Conservation (phyloP, 441 rosid genomes). For the Arabidopsis hybrid region DNA sequence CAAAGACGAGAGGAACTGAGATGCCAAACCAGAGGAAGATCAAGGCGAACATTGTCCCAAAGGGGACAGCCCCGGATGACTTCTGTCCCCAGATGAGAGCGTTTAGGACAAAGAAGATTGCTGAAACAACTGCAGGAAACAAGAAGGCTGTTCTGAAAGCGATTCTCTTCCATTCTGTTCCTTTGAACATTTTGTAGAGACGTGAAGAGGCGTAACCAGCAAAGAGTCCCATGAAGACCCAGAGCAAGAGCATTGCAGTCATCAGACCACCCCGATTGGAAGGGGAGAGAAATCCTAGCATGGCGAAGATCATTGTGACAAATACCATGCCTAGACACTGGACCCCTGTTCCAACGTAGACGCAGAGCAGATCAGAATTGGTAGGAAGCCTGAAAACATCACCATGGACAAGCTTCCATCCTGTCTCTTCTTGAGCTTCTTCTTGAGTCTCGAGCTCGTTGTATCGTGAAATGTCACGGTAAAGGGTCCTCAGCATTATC, state of each 20-base stretch:
- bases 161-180: conserved; percentile 67
- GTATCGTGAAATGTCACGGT: conserved; percentile 91
- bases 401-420: conserved; percentile 96
- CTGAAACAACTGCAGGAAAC: conserved; percentile 68
- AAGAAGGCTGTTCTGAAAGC: conserved; percentile 66
- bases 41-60: conserved; percentile 75
- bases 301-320: conserved; percentile 69
- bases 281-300: conserved; percentile 75
- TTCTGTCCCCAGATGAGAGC: conserved; percentile 77
- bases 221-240: conserved; percentile 79
- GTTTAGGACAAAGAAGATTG: conserved; percentile 67
- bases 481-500: conserved; percentile 91
- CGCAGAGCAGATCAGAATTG: conserved; percentile 65
- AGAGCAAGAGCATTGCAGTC: conserved; percentile 72
- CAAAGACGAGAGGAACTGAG: conserved; percentile 71
- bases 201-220: conserved; percentile 71
- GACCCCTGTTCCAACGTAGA: conserved; percentile 73
- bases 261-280: conserved; percentile 74
- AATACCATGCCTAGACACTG: conserved; percentile 71
- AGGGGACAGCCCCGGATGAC: conserved; percentile 75
- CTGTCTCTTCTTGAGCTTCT: conserved; percentile 96
- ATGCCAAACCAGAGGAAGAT: conserved; percentile 74
- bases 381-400: conserved; percentile 83
- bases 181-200: conserved; percentile 69
- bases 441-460: conserved; percentile 94